These are phyloP conservation scores for Colletotrichum graminicola DNA, from an alignment of 2,329 filamentous ascomycete species.

Conservation along the genomic window DNA sequence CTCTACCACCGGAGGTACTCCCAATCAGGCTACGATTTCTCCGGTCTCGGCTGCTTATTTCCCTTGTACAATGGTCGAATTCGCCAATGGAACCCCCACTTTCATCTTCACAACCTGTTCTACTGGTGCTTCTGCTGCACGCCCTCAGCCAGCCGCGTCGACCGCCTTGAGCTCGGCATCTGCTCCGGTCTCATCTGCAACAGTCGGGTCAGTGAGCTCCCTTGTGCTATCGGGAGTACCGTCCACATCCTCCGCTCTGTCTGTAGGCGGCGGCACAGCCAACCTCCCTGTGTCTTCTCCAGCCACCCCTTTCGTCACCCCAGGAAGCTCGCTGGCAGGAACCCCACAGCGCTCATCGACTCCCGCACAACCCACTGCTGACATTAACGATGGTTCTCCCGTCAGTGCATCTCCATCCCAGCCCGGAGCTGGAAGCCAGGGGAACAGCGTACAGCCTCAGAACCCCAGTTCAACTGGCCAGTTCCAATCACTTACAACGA, in stretches of 20 bases:
- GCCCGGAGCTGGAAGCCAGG: neutral
- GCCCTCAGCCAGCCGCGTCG: neutral
- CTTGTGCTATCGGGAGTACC: neutral
- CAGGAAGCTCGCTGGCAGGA: neutral
- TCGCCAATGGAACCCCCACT: conserved; percentile 19
- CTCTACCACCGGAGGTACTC: neutral
- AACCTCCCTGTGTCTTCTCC: neutral
- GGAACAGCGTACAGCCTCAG: neutral
- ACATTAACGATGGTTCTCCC: neutral
- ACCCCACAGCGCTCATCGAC: neutral
- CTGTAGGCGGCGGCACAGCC: neutral
- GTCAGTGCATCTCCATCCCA: neutral
- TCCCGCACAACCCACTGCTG: neutral
- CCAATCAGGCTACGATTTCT: neutral
- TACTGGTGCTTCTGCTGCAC: neutral
- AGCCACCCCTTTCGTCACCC: neutral
- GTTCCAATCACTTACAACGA: neutral
- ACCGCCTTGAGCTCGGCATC: neutral
- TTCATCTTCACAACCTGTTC: conserved; percentile 21
- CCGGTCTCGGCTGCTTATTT: neutral
- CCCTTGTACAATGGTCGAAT: conserved; percentile 19
- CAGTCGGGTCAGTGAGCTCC: too few species aligned
- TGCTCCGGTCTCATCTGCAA: neutral
- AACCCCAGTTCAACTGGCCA: conserved; percentile 4
- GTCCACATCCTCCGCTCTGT: neutral